Evolutionary conservation across 2,329 filamentous ascomycete genomes (phyloP), one percentile per base, ranked within the genome.

Genomic region (Chrysoporthe puriensis): DNA sequence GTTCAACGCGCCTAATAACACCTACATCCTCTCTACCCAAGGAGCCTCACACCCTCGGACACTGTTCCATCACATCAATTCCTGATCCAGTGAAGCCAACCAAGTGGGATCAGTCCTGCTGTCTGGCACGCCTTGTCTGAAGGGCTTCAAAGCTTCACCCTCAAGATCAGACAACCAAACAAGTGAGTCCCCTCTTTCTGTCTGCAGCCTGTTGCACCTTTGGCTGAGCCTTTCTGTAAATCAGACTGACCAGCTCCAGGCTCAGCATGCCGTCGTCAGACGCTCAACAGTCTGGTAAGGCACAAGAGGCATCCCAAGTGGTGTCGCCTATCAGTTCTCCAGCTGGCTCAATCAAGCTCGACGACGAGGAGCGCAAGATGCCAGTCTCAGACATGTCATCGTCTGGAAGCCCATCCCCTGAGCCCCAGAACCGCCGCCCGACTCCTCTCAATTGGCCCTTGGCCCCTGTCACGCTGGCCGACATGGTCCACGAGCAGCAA

Each of bases 351-450:
- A 18, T 40, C 54, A 57, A 32, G 18, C 32, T 18, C 34, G 18
- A 57, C 34, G 54, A 40, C 9, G 32, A 40, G 32, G 54, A 40
- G 34, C 5, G 14, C 13, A 54, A 2, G 6, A 54, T 54, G 50
- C 32, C 54, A 57, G 34, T 57, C 34, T 57, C 54, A 7, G 54
- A 57, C 54, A 21, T 57, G 32, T 57, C 54, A 14, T 57, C 54
- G n/a, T 8, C 6, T 57, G 54, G 14, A 9, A 7, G 8, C 8
- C 14, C 6, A 5, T n/a, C 54, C 14, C 14, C 7, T 11, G 54
- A 57, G 16, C 7, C 16, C 16, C 32, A 40, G 2, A 8, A 18
- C 18, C 54, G 16, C 32, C 54, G 18, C 32, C 16, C n/a, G 16
- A 34, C 54, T 16, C 16, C 14, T 40, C 32, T 40, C 54, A 40